These are phyloP conservation scores for Pterocarpus macrocarpus DNA, from an alignment of 306 rosid genomes.

Conservation along the genomic window DNA sequence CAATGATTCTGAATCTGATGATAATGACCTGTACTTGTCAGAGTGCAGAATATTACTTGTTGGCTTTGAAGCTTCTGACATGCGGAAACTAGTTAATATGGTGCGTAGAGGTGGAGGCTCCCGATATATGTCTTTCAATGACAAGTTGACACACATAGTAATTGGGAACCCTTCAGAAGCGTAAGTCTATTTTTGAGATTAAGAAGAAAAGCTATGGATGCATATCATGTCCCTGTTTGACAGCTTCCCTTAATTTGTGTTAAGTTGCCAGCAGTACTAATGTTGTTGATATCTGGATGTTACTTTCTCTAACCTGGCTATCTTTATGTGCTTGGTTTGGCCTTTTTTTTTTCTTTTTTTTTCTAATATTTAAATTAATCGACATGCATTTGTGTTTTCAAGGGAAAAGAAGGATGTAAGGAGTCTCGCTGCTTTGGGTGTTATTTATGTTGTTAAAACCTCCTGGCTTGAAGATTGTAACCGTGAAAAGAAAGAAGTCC, in stretches of 20 bases:
- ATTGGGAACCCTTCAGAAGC: slow-evolving; percentile 83
- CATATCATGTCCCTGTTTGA: slow-evolving; percentile 25
- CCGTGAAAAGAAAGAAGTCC: slow-evolving; percentile 74
- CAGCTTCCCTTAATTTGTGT: slow-evolving; percentile 17
- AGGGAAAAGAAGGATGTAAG: slow-evolving; percentile 91
- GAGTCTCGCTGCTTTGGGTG: slow-evolving; percentile 81
- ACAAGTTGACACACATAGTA: slow-evolving; percentile 86
- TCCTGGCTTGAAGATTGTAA: slow-evolving; percentile 95
- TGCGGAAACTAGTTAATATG: slow-evolving; percentile 88
- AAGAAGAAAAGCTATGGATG: slow-evolving; percentile 29
- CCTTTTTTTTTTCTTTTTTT: slow-evolving; percentile 10
- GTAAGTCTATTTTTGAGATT: slow-evolving; percentile 56
- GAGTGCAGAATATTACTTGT: slow-evolving; percentile 81
- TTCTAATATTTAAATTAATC: slow-evolving; percentile 11
- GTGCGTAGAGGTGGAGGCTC: slow-evolving; percentile 94
- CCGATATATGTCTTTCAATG: slow-evolving; percentile 76
- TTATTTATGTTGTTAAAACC: slow-evolving; percentile 75
- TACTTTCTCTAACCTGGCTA: slow-evolving; percentile 37
- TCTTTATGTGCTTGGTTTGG: slow-evolving; percentile 19
- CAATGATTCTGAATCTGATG: slow-evolving; percentile 89
- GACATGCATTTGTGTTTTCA: slow-evolving; percentile 37
- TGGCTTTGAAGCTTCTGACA: slow-evolving; percentile 87
- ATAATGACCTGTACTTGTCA: slow-evolving; percentile 82
- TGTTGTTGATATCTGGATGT: slow-evolving; percentile 23
- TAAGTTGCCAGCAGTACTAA: slow-evolving; percentile 4